Conservation (phyloP, 2,329 filamentous ascomycete species). For the Aspergillus texensis region DNA sequence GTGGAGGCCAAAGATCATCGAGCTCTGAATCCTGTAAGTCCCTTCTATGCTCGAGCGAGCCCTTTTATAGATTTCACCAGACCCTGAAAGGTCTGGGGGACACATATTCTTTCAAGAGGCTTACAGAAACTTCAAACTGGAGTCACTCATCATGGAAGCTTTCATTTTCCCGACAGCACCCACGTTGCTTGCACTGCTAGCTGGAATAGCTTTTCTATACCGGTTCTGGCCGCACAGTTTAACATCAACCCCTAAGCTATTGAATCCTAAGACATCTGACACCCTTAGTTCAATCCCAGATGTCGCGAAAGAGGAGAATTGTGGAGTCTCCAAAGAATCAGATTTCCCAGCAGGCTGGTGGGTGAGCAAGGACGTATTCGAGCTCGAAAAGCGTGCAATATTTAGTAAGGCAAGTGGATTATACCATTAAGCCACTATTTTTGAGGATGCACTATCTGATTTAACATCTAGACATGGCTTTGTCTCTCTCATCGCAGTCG, state of each 20-base stretch:
- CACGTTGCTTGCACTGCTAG: constrained; percentile 13
- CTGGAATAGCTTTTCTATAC: constrained; percentile 14
- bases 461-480: constrained; percentile 35
- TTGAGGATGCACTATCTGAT: not conserved
- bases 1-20: not conserved
- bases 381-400: constrained; percentile 53
- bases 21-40: not conserved
- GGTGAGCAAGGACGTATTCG: constrained; percentile 47
- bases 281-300: not conserved
- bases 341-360: constrained; percentile 44
- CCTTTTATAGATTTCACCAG: not conserved
- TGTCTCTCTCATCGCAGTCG: constrained; percentile 45
- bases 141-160: not conserved
- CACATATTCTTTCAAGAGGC: not conserved
- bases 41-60: not conserved
- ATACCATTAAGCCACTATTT: not conserved
- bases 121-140: not conserved
- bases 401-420: constrained; percentile 48
- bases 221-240: constrained; percentile 7
- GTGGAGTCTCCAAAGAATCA: constrained; percentile 41
- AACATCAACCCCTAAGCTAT: not conserved
- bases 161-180: constrained; percentile 1
- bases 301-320: not conserved
- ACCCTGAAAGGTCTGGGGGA: not conserved
- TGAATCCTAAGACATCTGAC: not conserved